phyloP scores from a whole-genome alignment of 2,329 filamentous ascomycete species.

The Penicillium aurantiogriseum region DNA sequence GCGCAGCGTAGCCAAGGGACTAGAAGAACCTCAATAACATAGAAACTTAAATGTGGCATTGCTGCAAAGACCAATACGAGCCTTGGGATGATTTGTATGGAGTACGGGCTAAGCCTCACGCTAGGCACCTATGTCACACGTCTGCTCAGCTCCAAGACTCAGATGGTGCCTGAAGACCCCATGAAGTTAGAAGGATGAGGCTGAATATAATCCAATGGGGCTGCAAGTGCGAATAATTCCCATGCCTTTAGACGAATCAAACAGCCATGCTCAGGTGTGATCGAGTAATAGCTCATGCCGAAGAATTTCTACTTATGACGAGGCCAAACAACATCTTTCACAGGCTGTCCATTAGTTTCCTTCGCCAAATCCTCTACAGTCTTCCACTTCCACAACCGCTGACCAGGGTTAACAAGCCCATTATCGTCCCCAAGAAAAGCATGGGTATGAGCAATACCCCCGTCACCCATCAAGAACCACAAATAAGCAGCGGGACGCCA shows the following conservation, averaged over 20 bases:
- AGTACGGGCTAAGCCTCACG: neutral
- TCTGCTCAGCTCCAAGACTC: neutral
- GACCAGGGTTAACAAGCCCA: conserved; percentile 30
- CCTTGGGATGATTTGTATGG: neutral
- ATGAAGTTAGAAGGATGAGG: neutral
- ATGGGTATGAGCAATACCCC: conserved; percentile 25
- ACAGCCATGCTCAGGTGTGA: neutral
- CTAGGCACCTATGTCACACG: neutral
- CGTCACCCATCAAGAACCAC: conserved; percentile 38
- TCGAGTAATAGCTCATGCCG: neutral
- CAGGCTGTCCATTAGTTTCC: conserved; percentile 27
- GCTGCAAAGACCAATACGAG: neutral
- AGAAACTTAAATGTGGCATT: neutral
- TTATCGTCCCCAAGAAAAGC: conserved; percentile 29
- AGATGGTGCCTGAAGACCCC: neutral
- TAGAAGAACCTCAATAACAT: too few relatives aligned
- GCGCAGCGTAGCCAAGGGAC: neutral
- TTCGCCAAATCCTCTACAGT: conserved; percentile 28
- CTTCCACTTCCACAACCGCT: conserved; percentile 33
- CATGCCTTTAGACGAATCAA: neutral
- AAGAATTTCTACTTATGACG: conserved; percentile 5
- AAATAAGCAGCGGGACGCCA: conserved; percentile 30
- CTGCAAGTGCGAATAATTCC: neutral
- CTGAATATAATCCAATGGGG: neutral
- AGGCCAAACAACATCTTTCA: conserved; percentile 20